A percentile compares a stretch with the other conserved stretches of the same genome.
These are phyloP conservation scores for Dactylellina drechsleri DNA, from an alignment of 2,329 filamentous ascomycete species.

Conservation along the genomic window DNA sequence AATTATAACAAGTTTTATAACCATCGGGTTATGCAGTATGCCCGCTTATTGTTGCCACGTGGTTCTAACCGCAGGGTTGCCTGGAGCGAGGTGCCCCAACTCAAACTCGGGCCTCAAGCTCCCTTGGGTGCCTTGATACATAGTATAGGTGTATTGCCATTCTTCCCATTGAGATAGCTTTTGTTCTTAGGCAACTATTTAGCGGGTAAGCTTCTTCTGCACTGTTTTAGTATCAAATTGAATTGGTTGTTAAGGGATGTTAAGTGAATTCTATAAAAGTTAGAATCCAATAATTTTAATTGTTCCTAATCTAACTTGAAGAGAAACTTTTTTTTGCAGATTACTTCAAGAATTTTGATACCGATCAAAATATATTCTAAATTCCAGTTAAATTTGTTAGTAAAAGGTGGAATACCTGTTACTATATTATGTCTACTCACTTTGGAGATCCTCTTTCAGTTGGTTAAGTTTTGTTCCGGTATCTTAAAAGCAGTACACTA, in stretches of 20 bases:
- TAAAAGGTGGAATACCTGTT: no score
- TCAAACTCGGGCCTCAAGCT: no score
- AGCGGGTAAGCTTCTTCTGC: conserved; percentile 8
- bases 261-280: conserved; percentile 21
- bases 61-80: no score
- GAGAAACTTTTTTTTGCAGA: conserved; percentile 7
- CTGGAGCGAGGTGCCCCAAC: no score
- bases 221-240: conserved; percentile 16
- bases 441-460: no score
- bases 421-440: no score
- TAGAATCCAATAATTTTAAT: background rate
- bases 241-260: conserved; percentile 11
- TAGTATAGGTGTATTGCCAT: background rate
- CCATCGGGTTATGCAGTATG: no score
- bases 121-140: conserved; percentile 29
- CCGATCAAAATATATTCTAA: conserved; percentile 17
- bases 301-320: conserved; percentile 25
- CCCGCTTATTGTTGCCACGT: no score
- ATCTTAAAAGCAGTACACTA: no score
- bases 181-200: conserved; percentile 29
- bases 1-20: no score
- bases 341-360: conserved; percentile 11
- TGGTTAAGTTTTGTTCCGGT: no score
- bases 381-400: no score
- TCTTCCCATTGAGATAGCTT: conserved; percentile 22